These are phyloP conservation scores for Solanum megistacrolobum DNA, from an alignment of 257 asterid species.

Conservation along the genomic window DNA sequence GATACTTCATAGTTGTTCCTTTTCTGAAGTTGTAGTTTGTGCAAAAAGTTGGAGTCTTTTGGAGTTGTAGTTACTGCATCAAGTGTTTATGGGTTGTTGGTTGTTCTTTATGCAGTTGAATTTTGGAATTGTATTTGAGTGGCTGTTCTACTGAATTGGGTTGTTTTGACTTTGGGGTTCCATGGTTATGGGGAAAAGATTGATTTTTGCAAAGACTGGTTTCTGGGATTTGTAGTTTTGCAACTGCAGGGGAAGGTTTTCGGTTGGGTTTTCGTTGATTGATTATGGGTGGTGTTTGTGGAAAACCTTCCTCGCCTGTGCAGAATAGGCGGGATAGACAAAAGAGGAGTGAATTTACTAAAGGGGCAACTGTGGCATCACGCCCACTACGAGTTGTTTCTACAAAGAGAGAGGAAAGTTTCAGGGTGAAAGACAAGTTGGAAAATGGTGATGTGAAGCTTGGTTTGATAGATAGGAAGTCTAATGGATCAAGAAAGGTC, in stretches of 20 bases:
- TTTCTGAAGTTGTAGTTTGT: background rate
- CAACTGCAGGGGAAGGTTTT: conserved; percentile 11
- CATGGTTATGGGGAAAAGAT: conserved; percentile 9
- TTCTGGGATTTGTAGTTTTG: conserved; percentile 16
- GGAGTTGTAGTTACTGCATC: background rate
- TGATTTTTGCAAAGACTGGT: conserved; percentile 1
- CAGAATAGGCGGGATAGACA: conserved; percentile 47
- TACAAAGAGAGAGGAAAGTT: conserved; percentile 49
- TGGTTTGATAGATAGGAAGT: conserved; percentile 54
- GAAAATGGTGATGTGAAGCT: conserved; percentile 34
- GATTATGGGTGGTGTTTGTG: conserved; percentile 78
- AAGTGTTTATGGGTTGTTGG: background rate
- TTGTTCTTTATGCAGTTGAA: background rate
- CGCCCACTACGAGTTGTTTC: conserved; percentile 36
- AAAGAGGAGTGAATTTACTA: conserved; percentile 42
- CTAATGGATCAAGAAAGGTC: conserved; percentile 51
- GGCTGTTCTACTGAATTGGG: conserved; percentile 7
- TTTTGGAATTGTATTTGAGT: background rate
- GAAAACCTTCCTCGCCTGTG: conserved; percentile 50
- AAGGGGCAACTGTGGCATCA: conserved; percentile 39
- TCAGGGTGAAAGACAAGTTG: conserved; percentile 31
- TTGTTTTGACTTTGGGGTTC: conserved; percentile 1
- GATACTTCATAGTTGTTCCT: background rate
- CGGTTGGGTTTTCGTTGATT: conserved; percentile 7
- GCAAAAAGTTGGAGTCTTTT: conserved; percentile 1